These are phyloP conservation scores for Fusarium solani-melongenae DNA, from an alignment of 2,329 filamentous ascomycete genomes.

Conservation along the genomic window DNA sequence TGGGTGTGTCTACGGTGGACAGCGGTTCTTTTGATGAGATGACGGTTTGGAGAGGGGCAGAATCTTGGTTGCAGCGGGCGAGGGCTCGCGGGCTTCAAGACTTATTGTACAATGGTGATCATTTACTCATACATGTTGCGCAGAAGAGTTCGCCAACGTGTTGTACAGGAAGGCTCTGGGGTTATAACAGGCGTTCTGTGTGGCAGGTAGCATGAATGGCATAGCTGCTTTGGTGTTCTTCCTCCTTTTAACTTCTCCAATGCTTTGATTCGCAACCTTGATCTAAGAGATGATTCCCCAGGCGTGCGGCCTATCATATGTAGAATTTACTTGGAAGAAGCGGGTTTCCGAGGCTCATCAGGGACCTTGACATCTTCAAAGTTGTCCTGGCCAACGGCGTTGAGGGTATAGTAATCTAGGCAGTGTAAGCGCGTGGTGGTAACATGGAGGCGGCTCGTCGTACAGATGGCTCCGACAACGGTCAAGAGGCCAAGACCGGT, in stretches of 20 bases:
- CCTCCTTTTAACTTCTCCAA: neutral
- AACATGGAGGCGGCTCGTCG: conserved; percentile 52
- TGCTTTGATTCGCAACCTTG: neutral
- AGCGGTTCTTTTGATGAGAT: conserved; percentile 24
- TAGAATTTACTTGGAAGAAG: conserved; percentile 48
- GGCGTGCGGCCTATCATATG: neutral
- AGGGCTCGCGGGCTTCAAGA: conserved; percentile 23
- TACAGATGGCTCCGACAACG: conserved; percentile 90
- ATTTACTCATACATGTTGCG: conserved; percentile 38
- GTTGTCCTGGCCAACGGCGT: conserved; percentile 92
- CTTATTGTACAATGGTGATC: conserved; percentile 37
- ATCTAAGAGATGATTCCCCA: conserved; percentile 17
- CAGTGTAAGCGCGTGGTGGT: conserved; percentile 24
- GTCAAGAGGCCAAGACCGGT: conserved; percentile 80
- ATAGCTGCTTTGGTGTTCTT: conserved; percentile 21
- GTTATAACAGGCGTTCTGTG: conserved; percentile 32
- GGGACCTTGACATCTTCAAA: conserved; percentile 96
- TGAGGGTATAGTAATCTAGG: conserved; percentile 73
- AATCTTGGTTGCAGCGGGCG: conserved; percentile 27
- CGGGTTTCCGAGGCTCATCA: conserved; percentile 69
- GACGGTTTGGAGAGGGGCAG: conserved; percentile 26
- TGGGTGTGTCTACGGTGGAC: conserved; percentile 18
- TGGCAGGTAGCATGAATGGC: conserved; percentile 32
- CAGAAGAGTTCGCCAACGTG: conserved; percentile 35
- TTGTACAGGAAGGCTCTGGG: conserved; percentile 33